Conservation (phyloP, 1,139 yeast genomes). For the Casaregolazyma lundiana region DNA sequence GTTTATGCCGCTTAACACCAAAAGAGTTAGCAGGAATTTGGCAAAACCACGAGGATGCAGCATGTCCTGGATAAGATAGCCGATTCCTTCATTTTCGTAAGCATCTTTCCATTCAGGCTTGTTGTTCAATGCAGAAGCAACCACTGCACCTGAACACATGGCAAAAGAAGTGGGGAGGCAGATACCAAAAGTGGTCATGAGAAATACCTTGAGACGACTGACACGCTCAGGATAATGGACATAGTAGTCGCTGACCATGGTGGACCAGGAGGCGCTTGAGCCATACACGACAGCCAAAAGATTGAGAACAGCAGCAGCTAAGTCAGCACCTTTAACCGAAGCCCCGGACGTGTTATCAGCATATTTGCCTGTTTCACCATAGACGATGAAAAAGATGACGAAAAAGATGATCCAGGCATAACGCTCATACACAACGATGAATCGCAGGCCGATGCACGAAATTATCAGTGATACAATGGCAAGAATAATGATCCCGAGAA, state of each 20-base stretch:
- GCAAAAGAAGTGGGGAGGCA: slow-evolving; percentile 8
- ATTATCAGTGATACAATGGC: slow-evolving; percentile 7
- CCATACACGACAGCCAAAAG: slow-evolving; percentile 10
- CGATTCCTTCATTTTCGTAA: slow-evolving; percentile 8
- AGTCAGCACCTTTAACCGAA: slow-evolving; percentile 3
- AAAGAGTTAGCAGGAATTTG: slow-evolving; percentile 6
- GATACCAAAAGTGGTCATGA: slow-evolving; percentile 11
- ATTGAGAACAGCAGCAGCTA: slow-evolving; percentile 8
- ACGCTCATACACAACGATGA: slow-evolving; percentile 9
- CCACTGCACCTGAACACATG: slow-evolving; percentile 10
- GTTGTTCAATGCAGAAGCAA: slow-evolving; percentile 10
- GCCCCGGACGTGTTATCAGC: slow-evolving; percentile 8
- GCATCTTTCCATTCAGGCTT: slow-evolving; percentile 5
- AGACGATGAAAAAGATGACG: slow-evolving; percentile 9
- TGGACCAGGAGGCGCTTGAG: slow-evolving; percentile 10
- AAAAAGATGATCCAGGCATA: slow-evolving; percentile 10
- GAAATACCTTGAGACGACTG: slow-evolving; percentile 10
- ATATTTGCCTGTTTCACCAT: slow-evolving; percentile 9
- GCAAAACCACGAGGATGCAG: slow-evolving; percentile 10
- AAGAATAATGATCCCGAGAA: slow-evolving; percentile 8
- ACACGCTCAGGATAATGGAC: slow-evolving; percentile 9
- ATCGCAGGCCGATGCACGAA: slow-evolving; percentile 8
- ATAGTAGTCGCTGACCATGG: slow-evolving; percentile 10
- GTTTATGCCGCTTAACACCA: slow-evolving; percentile 9
- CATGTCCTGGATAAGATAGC: slow-evolving; percentile 8